A percentile compares a stretch with the other conserved stretches of the same genome.
Conservation (phyloP, 441 rosid genomes). For the Erysimum cheiri region DNA sequence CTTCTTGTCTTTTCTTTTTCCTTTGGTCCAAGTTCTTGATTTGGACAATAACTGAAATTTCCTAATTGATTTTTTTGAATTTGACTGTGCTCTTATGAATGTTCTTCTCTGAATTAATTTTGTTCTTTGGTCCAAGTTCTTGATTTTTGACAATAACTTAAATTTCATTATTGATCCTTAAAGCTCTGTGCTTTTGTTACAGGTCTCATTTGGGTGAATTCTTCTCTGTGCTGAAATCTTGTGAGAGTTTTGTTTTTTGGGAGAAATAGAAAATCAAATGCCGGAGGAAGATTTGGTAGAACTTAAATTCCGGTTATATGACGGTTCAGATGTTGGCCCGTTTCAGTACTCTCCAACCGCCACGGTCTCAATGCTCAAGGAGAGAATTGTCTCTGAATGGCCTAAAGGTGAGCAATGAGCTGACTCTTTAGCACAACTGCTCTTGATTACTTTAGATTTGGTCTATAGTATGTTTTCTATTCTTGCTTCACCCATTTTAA, state of each 20-base stretch:
- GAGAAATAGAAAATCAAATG: constrained; percentile 57
- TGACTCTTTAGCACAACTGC: background rate
- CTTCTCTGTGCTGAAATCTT: constrained; percentile 4
- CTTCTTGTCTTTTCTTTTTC: no score
- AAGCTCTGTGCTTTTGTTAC: constrained; percentile 2
- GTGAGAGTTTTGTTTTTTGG: constrained; percentile 22
- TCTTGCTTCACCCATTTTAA: constrained; percentile 9
- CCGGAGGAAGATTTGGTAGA: constrained; percentile 77
- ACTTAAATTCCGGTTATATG: constrained; percentile 81
- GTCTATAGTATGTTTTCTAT: background rate
- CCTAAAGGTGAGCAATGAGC: constrained; percentile 63
- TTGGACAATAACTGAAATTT: background rate
- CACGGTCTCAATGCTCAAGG: constrained; percentile 76
- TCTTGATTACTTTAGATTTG: constrained; percentile 3
- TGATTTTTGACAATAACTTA: constrained; percentile 5
- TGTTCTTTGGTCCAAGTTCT: constrained; percentile 20
- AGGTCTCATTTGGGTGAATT: constrained; percentile 32
- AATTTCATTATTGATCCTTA: background rate
- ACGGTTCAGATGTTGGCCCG: constrained; percentile 92
- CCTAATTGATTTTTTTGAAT: background rate
- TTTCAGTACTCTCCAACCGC: constrained; percentile 77
- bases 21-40: constrained; percentile 6
- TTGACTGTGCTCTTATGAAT: background rate
- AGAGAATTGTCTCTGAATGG: constrained; percentile 81
- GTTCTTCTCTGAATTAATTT: background rate